phyloP scores from a whole-genome alignment of 2,329 filamentous ascomycete genomes.

The Microsporum ferrugineum region DNA sequence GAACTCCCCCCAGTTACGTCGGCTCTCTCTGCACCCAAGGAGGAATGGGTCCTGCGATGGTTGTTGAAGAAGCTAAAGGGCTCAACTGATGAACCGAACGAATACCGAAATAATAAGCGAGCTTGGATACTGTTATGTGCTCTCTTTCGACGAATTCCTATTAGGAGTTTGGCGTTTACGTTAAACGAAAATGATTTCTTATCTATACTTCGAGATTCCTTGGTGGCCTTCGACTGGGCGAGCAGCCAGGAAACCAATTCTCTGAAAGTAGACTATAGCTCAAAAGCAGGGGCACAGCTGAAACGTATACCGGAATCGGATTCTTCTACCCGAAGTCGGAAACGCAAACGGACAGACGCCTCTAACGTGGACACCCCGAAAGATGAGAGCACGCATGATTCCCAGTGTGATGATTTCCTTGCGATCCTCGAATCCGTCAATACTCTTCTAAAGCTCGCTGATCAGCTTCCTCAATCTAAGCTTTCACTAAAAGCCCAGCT shows the following conservation, averaged over 20 bases:
- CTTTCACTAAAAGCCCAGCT: constrained; percentile 25
- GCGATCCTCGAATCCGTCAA: constrained; percentile 7
- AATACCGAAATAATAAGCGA: constrained; percentile 33
- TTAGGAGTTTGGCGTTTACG: constrained; percentile 57
- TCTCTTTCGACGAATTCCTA: constrained; percentile 57
- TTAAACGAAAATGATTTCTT: constrained; percentile 61
- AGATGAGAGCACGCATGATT: not conserved
- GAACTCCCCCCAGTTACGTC: not conserved
- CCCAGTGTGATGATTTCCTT: constrained; percentile 1
- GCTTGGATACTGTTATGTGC: constrained; percentile 49
- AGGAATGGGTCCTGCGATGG: constrained; percentile 59
- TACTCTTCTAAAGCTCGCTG: constrained; percentile 5
- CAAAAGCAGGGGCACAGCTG: constrained; percentile 27
- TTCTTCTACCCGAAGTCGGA: constrained; percentile 22
- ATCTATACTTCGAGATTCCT: constrained; percentile 51
- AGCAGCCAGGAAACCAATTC: not conserved
- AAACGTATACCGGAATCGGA: constrained; percentile 16
- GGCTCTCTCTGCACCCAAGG: constrained; percentile 31
- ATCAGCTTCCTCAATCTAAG: constrained; percentile 15
- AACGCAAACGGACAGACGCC: constrained; percentile 26
- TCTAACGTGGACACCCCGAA: not conserved
- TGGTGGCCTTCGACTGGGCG: constrained; percentile 42
- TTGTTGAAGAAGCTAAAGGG: constrained; percentile 49
- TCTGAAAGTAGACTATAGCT: constrained; percentile 17
- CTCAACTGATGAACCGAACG: constrained; percentile 24